These are phyloP conservation scores for Pseudozyma thailandica DNA, from an alignment of 1,284 basidiomycete species.

Conservation along the genomic window DNA sequence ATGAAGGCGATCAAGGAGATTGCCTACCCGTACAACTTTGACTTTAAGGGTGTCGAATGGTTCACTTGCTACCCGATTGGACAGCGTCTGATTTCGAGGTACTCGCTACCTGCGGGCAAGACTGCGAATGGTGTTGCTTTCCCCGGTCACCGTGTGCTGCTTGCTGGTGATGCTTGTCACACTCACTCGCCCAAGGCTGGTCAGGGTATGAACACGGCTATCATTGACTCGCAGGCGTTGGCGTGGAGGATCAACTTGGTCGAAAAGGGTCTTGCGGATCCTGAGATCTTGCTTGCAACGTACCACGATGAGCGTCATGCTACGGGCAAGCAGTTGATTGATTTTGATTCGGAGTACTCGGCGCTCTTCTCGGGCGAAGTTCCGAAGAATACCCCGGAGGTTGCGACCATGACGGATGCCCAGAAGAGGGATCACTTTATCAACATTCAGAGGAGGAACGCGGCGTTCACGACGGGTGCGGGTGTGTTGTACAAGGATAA, in stretches of 20 bases:
- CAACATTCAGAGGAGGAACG: slow-evolving; percentile 60
- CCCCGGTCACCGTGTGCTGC: slow-evolving; percentile 65
- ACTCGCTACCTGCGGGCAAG: slow-evolving; percentile 53
- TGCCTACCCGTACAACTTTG: slow-evolving; percentile 68
- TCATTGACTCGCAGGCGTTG: slow-evolving; percentile 69
- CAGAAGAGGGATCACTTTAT: slow-evolving; percentile 61
- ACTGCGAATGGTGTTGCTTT: slow-evolving; percentile 30
- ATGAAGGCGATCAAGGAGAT: slow-evolving; percentile 69
- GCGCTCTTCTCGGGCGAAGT: slow-evolving; percentile 68
- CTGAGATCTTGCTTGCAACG: slow-evolving; percentile 65
- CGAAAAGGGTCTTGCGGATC: slow-evolving; percentile 69
- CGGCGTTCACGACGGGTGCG: slow-evolving; percentile 63
- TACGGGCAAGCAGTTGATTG: slow-evolving; percentile 69
- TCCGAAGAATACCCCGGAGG: slow-evolving; percentile 59
- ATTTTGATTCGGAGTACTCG: slow-evolving; percentile 69
- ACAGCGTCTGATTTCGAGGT: slow-evolving; percentile 55
- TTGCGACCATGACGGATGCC: slow-evolving; percentile 51
- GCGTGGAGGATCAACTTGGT: slow-evolving; percentile 70
- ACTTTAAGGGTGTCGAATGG: slow-evolving; percentile 69
- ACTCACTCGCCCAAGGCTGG: slow-evolving; percentile 70
- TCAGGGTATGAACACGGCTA: slow-evolving; percentile 70
- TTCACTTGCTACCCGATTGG: slow-evolving; percentile 69
- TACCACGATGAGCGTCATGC: slow-evolving; percentile 69
- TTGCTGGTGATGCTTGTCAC: slow-evolving; percentile 70
- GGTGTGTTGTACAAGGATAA: slow-evolving; percentile 60